phyloP scores from a whole-genome alignment of 495 filamentous ascomycete genomes.

The Pyrenula aspistea region DNA sequence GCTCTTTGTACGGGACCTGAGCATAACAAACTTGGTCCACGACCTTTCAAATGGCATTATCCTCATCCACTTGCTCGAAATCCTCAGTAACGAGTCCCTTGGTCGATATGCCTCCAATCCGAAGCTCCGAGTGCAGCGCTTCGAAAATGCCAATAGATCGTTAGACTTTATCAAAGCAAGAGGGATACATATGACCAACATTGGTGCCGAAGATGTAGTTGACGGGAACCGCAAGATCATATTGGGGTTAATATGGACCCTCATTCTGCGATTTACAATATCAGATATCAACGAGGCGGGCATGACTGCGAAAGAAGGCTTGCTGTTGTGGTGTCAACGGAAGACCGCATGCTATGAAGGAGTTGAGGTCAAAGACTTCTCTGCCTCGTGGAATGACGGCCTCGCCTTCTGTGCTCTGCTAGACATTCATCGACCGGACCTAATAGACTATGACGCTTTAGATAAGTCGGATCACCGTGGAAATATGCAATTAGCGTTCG shows the following conservation, averaged over 20 bases:
- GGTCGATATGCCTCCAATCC: slow-evolving; percentile 93
- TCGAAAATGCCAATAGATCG: slow-evolving; percentile 95
- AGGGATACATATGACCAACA: slow-evolving; percentile 94
- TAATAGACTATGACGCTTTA: slow-evolving; percentile 90
- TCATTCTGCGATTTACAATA: slow-evolving; percentile 96
- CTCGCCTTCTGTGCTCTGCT: slow-evolving; percentile 92
- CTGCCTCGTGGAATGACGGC: slow-evolving; percentile 90
- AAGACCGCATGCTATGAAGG: slow-evolving; percentile 98
- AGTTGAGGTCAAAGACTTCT: slow-evolving; percentile 90
- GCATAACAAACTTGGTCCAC: slow-evolving; percentile 69
- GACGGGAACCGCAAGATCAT: slow-evolving; percentile 98
- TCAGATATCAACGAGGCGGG: slow-evolving; percentile 97
- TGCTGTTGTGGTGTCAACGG: slow-evolving; percentile 93
- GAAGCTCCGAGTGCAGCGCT: slow-evolving; percentile 89
- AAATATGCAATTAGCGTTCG: slow-evolving; percentile 96
- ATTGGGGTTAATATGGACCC: slow-evolving; percentile 89
- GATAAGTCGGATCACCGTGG: slow-evolving; percentile 92
- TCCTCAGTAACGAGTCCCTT: slow-evolving; percentile 83
- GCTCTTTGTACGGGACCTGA: slow-evolving; percentile 58
- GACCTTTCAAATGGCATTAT: slow-evolving; percentile 91
- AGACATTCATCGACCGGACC: slow-evolving; percentile 91
- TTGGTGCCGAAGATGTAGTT: slow-evolving; percentile 95
- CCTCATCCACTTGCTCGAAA: slow-evolving; percentile 92
- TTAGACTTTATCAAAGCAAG: slow-evolving; percentile 85
- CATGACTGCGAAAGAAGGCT: slow-evolving; percentile 91